Evolutionary conservation across 192 early-diverging fungal genomes (phyloP), one percentile per base, ranked within the genome.

Genomic region (Phycomyces nitens): DNA sequence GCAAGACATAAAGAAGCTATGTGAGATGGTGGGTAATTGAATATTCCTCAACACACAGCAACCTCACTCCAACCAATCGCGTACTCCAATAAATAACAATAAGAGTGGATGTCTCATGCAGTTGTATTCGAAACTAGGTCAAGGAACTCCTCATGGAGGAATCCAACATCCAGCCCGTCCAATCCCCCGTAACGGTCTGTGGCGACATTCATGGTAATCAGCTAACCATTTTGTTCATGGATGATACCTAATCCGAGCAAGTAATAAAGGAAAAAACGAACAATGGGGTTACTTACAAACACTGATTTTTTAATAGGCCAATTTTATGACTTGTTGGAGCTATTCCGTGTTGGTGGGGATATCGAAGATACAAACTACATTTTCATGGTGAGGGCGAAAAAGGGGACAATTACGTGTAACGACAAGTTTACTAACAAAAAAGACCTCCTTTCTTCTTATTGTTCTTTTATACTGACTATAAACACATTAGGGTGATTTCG

Each of bases 61-160:
- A 7, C 29, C 7, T 7, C 29, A 34, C 7, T 2, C 3, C 29
- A 34, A 34, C 7, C 29, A 34, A 34, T 34, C 29, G 29, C 29
- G 29, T 34, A 34, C 3, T 34, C 7, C 29, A 34, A 34, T 34
- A 34, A 34, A 34, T 34, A 34, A 34, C 7, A 34, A 34, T 7
- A 34, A 5, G 29, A 34, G 29, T 34, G 29, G 29, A 34, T 34
- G 29, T 34, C 29, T 2, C 29, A 34, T 34, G 29, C 29, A 7
- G 29, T 34, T 34, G 29, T 34, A 34, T 34, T 34, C 29, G 29
- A 34, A 34, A 34, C 29, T 34, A 34, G 92, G 92, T 95, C 53
- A 99, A 96, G 73, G 94, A 96, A 76, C 84, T 97, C 23, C 77
- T 97, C 54, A 94, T 99, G 86, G 97, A 99, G 72, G 97, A 99